Conservation (phyloP, 2,329 filamentous ascomycete species). For the Torrubiellomyces zombiae region DNA sequence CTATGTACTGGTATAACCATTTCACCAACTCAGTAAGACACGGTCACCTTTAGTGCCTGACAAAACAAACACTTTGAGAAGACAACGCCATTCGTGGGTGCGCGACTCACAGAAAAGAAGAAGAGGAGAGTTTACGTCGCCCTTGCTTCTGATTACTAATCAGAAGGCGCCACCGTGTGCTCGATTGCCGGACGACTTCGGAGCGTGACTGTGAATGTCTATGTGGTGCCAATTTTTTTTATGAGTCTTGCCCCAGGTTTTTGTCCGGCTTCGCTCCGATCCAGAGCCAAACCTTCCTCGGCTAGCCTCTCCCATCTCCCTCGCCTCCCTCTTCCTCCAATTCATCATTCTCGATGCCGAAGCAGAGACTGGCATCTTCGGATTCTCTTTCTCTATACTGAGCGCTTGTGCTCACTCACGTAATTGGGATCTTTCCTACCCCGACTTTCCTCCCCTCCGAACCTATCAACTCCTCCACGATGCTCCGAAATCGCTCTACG, state of each 20-base stretch:
- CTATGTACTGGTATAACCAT: no score
- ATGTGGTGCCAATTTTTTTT: constrained; percentile 1
- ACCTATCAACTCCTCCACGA: constrained; percentile 11
- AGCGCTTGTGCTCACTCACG: no score
- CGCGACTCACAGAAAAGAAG: no score
- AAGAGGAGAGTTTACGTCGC: no score
- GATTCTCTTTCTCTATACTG: constrained; percentile 1
- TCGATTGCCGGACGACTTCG: constrained; percentile 1
- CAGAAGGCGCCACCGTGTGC: no score
- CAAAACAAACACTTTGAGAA: no score
- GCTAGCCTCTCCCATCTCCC: not conserved
- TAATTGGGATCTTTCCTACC: not conserved
- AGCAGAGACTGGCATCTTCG: constrained; percentile 1
- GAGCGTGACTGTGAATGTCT: not conserved
- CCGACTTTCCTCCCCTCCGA: not conserved
- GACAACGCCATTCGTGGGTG: no score
- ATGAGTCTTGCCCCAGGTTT: constrained; percentile 1
- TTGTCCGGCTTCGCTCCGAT: constrained; percentile 1
- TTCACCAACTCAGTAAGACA: no score
- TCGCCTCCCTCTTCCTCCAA: constrained; percentile 1
- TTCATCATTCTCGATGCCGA: constrained; percentile 1
- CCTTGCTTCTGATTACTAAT: no score
- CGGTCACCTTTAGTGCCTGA: no score
- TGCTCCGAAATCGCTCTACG: constrained; percentile 31
- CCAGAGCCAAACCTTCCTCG: constrained; percentile 1